Percentiles rank a stretch among this genome's conserved stretches.
Evolutionary conservation across 768 basidiomycete species (phyloP).

Genomic region (Leccinum uliginosum): DNA sequence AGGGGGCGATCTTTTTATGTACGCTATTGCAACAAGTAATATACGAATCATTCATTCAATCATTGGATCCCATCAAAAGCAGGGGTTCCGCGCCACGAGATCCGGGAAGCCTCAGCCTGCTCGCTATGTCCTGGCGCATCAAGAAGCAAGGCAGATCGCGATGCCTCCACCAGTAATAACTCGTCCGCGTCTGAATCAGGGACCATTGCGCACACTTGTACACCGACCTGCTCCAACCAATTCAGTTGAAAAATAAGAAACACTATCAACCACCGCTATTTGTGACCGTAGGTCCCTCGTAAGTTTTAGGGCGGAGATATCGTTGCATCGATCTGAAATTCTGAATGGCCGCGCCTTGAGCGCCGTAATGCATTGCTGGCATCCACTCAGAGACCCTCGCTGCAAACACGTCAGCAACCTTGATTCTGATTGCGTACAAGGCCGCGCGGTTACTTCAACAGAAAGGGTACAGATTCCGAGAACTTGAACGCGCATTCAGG

Average conservation of each 20-base stretch:
- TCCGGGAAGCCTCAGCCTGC: slow-evolving; percentile 1
- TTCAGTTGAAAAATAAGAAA: neutral
- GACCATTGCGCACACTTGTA: neutral
- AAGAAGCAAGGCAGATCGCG: slow-evolving; percentile 18
- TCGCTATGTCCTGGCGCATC: slow-evolving; percentile 16
- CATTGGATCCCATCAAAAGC: slow-evolving; percentile 9
- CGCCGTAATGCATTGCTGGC: slow-evolving; percentile 30
- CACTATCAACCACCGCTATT: neutral
- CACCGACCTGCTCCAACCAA: slow-evolving; percentile 3
- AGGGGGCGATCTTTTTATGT: slow-evolving; percentile 14
- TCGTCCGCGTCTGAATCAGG: too few relatives aligned
- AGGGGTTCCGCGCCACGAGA: slow-evolving; percentile 15
- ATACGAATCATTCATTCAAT: neutral
- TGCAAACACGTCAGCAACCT: slow-evolving; percentile 27
- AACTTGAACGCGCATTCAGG: slow-evolving; percentile 25
- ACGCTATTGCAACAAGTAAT: slow-evolving; percentile 7
- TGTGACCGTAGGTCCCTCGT: slow-evolving; percentile 6
- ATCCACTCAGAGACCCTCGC: slow-evolving; percentile 23
- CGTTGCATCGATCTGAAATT: neutral
- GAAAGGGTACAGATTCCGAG: slow-evolving; percentile 25
- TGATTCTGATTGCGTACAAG: slow-evolving; percentile 28
- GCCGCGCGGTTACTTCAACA: slow-evolving; percentile 11
- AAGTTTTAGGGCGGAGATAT: slow-evolving; percentile 24
- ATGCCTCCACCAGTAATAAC: slow-evolving; percentile 10
- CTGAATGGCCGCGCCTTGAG: slow-evolving; percentile 3